Evolutionary conservation across 345 rosid genomes (phyloP).

Genomic region (Populus alba): DNA sequence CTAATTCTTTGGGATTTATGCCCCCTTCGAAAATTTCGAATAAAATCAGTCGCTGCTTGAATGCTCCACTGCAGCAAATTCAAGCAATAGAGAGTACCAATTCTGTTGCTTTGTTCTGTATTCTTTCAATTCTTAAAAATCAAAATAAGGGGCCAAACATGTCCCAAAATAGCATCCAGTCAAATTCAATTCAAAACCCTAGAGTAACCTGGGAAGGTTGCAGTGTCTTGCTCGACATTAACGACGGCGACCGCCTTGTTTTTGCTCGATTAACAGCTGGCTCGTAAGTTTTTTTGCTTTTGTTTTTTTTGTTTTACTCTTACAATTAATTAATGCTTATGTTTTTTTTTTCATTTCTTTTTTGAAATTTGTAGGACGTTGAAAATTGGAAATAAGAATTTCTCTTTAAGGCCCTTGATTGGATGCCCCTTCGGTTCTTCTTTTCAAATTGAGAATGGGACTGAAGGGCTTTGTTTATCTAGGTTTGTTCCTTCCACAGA

Average conservation of each 20-base stretch:
- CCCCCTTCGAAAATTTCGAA: not conserved
- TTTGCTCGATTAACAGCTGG: constrained; percentile 80
- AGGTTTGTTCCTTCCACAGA: constrained; percentile 43
- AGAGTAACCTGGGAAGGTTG: constrained; percentile 85
- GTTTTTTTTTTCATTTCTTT: not conserved
- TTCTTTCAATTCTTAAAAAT: not conserved
- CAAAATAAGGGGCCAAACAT: constrained; percentile 9
- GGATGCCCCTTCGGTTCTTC: constrained; percentile 84
- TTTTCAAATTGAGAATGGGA: constrained; percentile 71
- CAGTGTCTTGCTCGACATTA: constrained; percentile 89
- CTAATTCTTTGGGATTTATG: not conserved
- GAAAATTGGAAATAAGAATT: constrained; percentile 70
- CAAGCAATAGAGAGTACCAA: not conserved
- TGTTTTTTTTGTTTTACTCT: not conserved
- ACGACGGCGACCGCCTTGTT: constrained; percentile 94
- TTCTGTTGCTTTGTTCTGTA: not conserved
- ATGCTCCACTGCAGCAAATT: not conserved
- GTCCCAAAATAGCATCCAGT: not conserved
- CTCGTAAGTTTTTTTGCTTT: constrained; percentile 48
- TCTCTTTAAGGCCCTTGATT: constrained; percentile 62
- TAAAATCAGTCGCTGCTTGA: not conserved
- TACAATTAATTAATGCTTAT: not conserved
- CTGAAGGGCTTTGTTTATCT: constrained; percentile 54
- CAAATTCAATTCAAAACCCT: constrained; percentile 24
- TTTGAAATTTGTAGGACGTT: constrained; percentile 40